Conservation (phyloP, 2,329 filamentous ascomycete genomes). For the Fusarium anguioides region DNA sequence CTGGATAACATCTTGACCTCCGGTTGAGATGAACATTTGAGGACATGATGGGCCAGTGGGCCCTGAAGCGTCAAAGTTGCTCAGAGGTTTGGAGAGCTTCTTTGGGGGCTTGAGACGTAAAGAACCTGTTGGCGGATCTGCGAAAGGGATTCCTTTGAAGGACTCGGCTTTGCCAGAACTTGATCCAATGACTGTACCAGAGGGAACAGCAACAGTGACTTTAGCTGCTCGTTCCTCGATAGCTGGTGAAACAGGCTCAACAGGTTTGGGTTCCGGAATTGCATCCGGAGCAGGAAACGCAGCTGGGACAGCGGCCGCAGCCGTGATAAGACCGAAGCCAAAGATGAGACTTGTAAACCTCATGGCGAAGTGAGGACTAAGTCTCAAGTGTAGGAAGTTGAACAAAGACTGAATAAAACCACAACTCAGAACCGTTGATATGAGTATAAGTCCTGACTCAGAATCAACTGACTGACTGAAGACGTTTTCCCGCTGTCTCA, state of each 20-base stretch:
- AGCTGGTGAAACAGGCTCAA: slow-evolving; percentile 31
- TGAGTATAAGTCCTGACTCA: not conserved
- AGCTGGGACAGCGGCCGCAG: slow-evolving; percentile 36
- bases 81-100: slow-evolving; percentile 64
- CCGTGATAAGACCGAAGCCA: slow-evolving; percentile 30
- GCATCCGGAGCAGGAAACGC: slow-evolving; percentile 23
- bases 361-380: slow-evolving; percentile 22
- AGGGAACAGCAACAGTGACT: slow-evolving; percentile 65
- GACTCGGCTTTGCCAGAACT: slow-evolving; percentile 66
- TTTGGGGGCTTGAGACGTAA: slow-evolving; percentile 77
- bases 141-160: slow-evolving; percentile 81
- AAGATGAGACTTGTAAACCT: slow-evolving; percentile 29
- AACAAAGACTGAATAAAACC: slow-evolving; percentile 4
- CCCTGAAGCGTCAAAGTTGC: slow-evolving; percentile 70
- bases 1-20: slow-evolving; percentile 52
- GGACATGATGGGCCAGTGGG: slow-evolving; percentile 71
- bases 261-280: not conserved
- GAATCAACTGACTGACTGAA: not conserved
- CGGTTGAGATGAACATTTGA: slow-evolving; percentile 73
- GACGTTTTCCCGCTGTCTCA: slow-evolving; percentile 21
- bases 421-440: not conserved
- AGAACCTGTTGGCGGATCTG: slow-evolving; percentile 72
- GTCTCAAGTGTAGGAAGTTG: not conserved
- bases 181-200: slow-evolving; percentile 67
- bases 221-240: slow-evolving; percentile 57